Percentiles rank a stretch among this genome's conserved stretches.
phyloP scores from a whole-genome alignment of 108 stramenopile genomes.

The Conticribra weissflogii region DNA sequence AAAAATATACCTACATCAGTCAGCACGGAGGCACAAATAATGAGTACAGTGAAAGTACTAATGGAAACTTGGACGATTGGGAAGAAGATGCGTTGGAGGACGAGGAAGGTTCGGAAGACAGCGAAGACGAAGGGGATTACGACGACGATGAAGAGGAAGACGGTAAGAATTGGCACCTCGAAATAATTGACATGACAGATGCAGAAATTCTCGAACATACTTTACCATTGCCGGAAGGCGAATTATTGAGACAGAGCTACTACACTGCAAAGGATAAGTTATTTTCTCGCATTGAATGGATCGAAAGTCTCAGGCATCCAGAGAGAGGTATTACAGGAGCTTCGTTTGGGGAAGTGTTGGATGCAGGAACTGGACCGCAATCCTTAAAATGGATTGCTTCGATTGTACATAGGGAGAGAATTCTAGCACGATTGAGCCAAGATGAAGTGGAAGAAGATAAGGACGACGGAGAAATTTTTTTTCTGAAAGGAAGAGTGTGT shows the following conservation, averaged over 20 bases:
- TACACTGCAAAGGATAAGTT: not conserved
- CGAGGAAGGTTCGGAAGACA: not conserved
- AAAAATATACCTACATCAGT: too few relatives aligned
- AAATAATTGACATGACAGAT: not conserved
- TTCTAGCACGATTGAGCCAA: conserved; percentile 27
- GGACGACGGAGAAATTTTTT: not conserved
- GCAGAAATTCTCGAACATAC: not conserved
- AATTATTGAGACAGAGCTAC: not conserved
- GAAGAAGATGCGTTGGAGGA: not conserved
- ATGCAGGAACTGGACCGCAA: conserved; percentile 94
- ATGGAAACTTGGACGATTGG: not conserved
- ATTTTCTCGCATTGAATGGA: not conserved
- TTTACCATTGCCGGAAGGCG: not conserved
- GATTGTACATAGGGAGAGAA: conserved; percentile 45
- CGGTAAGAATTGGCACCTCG: not conserved
- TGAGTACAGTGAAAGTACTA: not conserved
- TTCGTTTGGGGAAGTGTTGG: conserved; percentile 58
- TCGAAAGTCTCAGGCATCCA: not conserved
- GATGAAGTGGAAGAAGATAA: conserved; percentile 2
- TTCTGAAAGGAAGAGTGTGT: not conserved
- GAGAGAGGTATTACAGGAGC: not conserved
- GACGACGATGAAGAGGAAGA: not conserved
- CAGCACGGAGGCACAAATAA: too few relatives aligned
- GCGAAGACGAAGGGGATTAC: not conserved
- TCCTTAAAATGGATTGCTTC: conserved; percentile 93